Evolutionary conservation across 352 stramenopile species (phyloP).

Genomic region (Globisporangium middletonii): DNA sequence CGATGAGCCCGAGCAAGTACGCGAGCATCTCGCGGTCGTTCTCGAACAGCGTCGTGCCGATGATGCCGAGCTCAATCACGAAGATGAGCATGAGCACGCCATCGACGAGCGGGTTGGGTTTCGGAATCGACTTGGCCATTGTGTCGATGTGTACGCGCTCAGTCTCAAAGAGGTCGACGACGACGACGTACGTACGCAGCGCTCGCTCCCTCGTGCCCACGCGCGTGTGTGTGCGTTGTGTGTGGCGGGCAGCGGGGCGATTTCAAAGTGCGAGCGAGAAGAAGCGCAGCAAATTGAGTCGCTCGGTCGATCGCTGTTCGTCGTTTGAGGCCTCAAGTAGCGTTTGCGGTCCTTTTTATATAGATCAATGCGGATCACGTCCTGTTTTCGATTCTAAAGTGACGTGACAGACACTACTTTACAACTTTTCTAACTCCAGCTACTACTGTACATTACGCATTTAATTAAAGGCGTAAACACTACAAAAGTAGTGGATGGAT

Average conservation of each 20-base stretch:
- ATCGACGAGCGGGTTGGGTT: slow-evolving; percentile 65
- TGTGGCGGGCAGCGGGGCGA: neutral
- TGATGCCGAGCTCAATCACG: slow-evolving; percentile 54
- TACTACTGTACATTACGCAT: no score
- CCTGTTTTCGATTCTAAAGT: neutral
- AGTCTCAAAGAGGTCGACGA: neutral
- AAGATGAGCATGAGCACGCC: slow-evolving; percentile 52
- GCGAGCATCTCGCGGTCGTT: slow-evolving; percentile 67
- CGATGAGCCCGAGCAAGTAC: slow-evolving; percentile 54
- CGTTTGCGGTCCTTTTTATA: neutral
- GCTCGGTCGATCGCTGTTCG: neutral
- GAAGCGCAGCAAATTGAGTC: no score
- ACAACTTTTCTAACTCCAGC: no score
- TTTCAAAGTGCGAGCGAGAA: neutral
- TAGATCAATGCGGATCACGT: neutral
- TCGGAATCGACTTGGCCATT: slow-evolving; percentile 61
- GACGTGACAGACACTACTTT: neutral
- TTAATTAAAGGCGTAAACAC: no score
- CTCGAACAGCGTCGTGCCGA: slow-evolving; percentile 48
- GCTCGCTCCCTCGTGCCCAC: no score
- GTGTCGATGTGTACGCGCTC: neutral
- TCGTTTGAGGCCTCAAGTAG: neutral
- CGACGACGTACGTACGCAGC: no score
- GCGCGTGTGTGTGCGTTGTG: no score
- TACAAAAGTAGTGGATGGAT: no score